phyloP scores from a whole-genome alignment of 208 protist genomes.

The Trypanosoma caninum region DNA sequence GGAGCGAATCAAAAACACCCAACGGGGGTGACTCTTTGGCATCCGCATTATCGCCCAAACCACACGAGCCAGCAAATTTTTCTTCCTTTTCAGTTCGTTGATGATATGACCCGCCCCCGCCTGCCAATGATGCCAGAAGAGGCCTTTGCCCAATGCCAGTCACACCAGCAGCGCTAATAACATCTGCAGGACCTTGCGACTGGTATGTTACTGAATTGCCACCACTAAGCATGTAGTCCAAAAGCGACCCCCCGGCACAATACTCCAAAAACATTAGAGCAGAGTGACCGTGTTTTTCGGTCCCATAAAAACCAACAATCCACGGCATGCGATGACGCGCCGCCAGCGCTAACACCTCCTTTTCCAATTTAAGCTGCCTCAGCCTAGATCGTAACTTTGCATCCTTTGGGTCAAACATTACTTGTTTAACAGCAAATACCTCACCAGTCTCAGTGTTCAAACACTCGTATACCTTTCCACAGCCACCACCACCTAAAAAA shows the following conservation, averaged over 20 bases:
- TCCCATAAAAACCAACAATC: constrained; percentile 86
- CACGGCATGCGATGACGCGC: constrained; percentile 58
- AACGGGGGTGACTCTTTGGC: too few species aligned
- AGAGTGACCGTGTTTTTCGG: constrained; percentile 79
- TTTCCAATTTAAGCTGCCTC: constrained; percentile 70
- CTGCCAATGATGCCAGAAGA: too few species aligned
- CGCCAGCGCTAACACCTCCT: constrained; percentile 81
- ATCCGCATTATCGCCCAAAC: too few species aligned
- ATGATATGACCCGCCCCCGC: too few species aligned
- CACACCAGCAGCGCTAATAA: too few species aligned
- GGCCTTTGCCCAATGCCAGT: too few species aligned
- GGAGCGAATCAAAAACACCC: too few species aligned
- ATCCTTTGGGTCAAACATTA: constrained; percentile 87
- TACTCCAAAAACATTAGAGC: constrained; percentile 92
- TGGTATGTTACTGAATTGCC: constrained; percentile 9
- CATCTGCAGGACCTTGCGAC: too few species aligned
- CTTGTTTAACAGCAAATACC: constrained; percentile 79
- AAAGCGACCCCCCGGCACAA: constrained; percentile 73
- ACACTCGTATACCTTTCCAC: constrained; percentile 87
- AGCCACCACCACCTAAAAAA: constrained; percentile 82
- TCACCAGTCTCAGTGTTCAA: constrained; percentile 78
- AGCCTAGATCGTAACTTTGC: constrained; percentile 57
- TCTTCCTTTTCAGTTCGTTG: neutral
- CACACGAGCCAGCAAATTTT: too few species aligned
- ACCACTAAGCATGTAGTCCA: constrained; percentile 66